These are phyloP conservation scores for Thelonectria blattea DNA, from an alignment of 2,329 filamentous ascomycete genomes.

Conservation along the genomic window DNA sequence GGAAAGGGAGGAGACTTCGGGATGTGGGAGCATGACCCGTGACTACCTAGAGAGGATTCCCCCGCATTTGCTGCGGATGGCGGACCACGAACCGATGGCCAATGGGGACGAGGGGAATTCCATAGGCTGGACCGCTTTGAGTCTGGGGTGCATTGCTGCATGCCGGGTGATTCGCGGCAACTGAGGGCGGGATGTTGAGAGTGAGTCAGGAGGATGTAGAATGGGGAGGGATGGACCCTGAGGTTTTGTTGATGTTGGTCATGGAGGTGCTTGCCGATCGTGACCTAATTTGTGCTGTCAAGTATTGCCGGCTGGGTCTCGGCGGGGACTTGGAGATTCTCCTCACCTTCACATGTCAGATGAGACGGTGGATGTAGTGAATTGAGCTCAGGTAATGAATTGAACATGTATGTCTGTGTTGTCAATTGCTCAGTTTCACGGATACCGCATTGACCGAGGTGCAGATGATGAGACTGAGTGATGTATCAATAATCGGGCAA, in stretches of 20 bases:
- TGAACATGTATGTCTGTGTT: too few species aligned
- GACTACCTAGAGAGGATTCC: background rate
- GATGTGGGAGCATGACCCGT: conserved; percentile 13
- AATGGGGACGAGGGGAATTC: background rate
- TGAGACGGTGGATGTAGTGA: background rate
- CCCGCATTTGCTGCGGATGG: conserved; percentile 16
- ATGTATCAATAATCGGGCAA: too few species aligned
- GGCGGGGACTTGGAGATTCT: background rate
- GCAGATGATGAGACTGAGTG: too few species aligned
- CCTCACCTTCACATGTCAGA: background rate
- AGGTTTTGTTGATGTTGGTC: background rate
- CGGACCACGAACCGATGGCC: conserved; percentile 13
- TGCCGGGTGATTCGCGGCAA: background rate
- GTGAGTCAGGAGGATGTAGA: background rate
- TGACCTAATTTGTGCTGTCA: background rate
- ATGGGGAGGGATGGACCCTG: background rate
- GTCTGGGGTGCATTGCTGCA: background rate
- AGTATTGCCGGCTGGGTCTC: background rate
- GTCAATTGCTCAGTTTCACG: too few species aligned
- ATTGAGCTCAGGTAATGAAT: background rate
- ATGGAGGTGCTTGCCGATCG: background rate
- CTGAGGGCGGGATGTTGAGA: background rate
- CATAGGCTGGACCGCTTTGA: background rate
- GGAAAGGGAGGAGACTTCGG: background rate
- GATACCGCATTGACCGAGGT: too few species aligned